Base-by-base conservation (phyloP, 2,329 filamentous ascomycete species). In the Calonectria multiphialidica region DNA sequence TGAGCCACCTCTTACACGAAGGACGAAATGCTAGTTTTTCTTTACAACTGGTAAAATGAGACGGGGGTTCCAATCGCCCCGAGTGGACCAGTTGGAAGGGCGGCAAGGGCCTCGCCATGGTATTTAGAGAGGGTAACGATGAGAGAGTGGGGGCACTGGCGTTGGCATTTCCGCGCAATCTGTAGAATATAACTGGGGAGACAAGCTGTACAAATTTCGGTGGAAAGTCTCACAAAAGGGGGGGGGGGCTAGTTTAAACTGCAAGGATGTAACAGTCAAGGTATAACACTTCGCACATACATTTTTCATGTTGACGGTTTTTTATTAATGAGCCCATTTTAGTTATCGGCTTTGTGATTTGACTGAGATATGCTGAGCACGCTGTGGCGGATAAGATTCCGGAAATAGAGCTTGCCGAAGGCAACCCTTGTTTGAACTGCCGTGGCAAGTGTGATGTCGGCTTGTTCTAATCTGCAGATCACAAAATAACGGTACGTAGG, bases 151-250 rank as follows among this genome's bases (percentile, higher is more conserved):
- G 87, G 87, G 87, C 0, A 77, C 42, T 1, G 72, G 76, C 3
- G 63, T 75, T 23, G 86, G 84, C 1, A 78, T 83, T 25, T 75
- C 85, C 8, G 86, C 87, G 4, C 77, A 85, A 70, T 77, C 87
- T 73, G 75, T 80, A 7, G 78, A 82, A 25, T 86, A 86, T 77
- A 80, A 78, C 16, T 88, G 85, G 85, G 83, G 82, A 2, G 80
- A 81, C 30, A 81, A 83, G 65, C 83, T 88, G 75, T 88, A 86
- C 55, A 79, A 84, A 7, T 89, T 88, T 74, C 88, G 87, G 87
- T 87, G 80, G 81, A 79, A 74, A 62, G 76, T 81, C 1, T 77
- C 80, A 0, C 78, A 74, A 1, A 82, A 79, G 50, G 81, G 75
- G 73, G 81, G 82, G 40, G 79, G 82, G 5, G 28, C 28, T 30